Base-by-base conservation (phyloP, 2,329 filamentous ascomycete genomes). In the Albifimbria verrucaria region DNA sequence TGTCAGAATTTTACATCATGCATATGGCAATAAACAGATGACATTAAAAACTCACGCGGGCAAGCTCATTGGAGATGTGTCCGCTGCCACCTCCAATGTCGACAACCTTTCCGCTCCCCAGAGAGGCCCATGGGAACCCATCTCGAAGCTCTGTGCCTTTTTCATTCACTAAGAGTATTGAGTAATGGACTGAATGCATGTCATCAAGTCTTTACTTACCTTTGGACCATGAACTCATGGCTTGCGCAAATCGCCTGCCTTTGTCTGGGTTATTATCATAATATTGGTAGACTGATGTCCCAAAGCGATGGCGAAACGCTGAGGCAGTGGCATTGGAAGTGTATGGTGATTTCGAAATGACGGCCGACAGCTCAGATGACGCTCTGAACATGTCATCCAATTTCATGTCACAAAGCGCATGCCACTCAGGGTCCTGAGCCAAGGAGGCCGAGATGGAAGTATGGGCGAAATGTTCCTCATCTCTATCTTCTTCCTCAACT, bases 1-100 rank as follows among this genome's bases (percentile, higher is more conserved):
- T 32, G 26, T 32, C 15, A 32, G 26, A 9, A 32, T 32, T 32
- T 15, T 9, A 32, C 26, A 15, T n/a, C n/a, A n/a, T n/a, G n/a
- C n/a, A n/a, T n/a, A n/a, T n/a, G n/a, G n/a, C n/a, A n/a, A n/a
- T n/a, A n/a, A n/a, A n/a, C n/a, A n/a, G 26, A 32, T 32, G 26
- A 32, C 15, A 15, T 15, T 32, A 32, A n/a, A n/a, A 10, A 23
- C 46, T 24, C 21, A 53, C 51, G 9, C n/a, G 39, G 1, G 51
- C 51, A 4, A 53, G 51, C n/a, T n/a, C 18, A n/a, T 44, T 49
- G 18, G 51, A 53, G 7, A 46, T 25, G 32, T 64, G 59, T 3
- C 64, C 64, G 44, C 55, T 64, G 11, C 59, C 64, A 36, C 64
- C 62, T 1, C 64, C 64, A 1, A 62, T 52, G n/a, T 66, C 62